These are phyloP conservation scores for Solanum pinnatisectum DNA, from an alignment of 257 asterid genomes.

Conservation along the genomic window DNA sequence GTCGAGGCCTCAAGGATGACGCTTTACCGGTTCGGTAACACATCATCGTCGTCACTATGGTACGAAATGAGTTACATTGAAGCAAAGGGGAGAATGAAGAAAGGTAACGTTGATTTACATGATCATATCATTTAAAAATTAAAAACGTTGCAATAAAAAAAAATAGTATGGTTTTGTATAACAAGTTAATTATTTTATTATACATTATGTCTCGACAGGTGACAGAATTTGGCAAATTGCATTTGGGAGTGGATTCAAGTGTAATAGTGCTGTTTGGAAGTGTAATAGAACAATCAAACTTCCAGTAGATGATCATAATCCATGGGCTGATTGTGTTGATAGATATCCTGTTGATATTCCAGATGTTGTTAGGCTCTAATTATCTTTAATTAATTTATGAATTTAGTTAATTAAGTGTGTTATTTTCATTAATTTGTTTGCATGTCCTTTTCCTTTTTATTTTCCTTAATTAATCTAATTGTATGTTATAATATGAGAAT, in stretches of 20 bases:
- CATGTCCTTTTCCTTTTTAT: not conserved
- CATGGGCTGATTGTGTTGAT: slow-evolving; percentile 23
- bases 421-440: not conserved
- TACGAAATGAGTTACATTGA: slow-evolving; percentile 61
- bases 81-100: slow-evolving; percentile 62
- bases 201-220: slow-evolving; percentile 1
- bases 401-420: not conserved
- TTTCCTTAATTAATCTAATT: not conserved
- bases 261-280: slow-evolving; percentile 29
- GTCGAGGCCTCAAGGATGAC: slow-evolving; percentile 69
- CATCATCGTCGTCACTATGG: slow-evolving; percentile 68
- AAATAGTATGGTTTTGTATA: not conserved
- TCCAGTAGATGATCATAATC: slow-evolving; percentile 5
- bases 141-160: not conserved
- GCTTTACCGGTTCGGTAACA: slow-evolving; percentile 55
- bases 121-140: not conserved
- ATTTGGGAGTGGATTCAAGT: slow-evolving; percentile 27
- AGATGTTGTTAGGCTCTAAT: slow-evolving; percentile 15
- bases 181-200: not conserved
- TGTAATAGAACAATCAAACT: slow-evolving; percentile 10
- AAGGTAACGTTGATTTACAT: not conserved
- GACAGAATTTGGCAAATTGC: slow-evolving; percentile 57
- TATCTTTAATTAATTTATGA: not conserved
- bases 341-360: slow-evolving; percentile 19
- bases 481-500: not conserved